Base-by-base conservation (phyloP, 345 rosid genomes). In the Noccaea bulbosa region DNA sequence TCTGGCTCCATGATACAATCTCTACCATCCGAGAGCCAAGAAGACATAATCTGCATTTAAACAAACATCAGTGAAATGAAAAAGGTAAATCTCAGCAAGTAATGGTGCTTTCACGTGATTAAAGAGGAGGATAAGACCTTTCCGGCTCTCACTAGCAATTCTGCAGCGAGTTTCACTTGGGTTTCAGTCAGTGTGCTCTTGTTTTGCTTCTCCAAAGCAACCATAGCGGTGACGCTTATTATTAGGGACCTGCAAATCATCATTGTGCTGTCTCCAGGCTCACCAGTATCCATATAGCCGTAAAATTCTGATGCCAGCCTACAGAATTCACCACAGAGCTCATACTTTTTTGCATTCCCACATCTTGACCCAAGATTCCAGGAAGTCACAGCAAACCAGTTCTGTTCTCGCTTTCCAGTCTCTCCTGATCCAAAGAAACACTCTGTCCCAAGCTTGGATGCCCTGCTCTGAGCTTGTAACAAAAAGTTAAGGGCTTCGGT, bases 281-380 rank as follows among this genome's bases (percentile, higher is more conserved):
- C 84, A 48, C 68, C 84, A 39, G 78, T 90, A 65, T 54, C 67
- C 62, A 75, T 60, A 70, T 71, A 63, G 62, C 79, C 50, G 51
- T 74, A 87, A 66, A 91, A 88, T 40, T 86, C 88, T 17, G 93
- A 78, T 60, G 90, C 89, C 73, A 91, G 51, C 74, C 79, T 82
- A 10, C 85, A 56, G 64, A 89, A 89, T 56, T 85, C 95, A 57
- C 84, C 79, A 76, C 93, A 88, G 61, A 78, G 45, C 73, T 83
- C 90, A 71, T 78, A 89, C 17, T 85, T 83, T 81, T 85, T 86
- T 55, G 80, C 81, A 70, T 86, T 89, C 45, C 99, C 96, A 77
- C 89, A 84, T 47, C 68, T 83, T 52, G 90, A 78, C 69, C 97
- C 99, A 51, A 77, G 66, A 79, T 94, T 94, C 97, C 96, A 94